Evolutionary conservation across 352 stramenopile species (phyloP), one percentile per base, ranked within the genome.

Genomic region (Pseudoperonospora humuli): DNA sequence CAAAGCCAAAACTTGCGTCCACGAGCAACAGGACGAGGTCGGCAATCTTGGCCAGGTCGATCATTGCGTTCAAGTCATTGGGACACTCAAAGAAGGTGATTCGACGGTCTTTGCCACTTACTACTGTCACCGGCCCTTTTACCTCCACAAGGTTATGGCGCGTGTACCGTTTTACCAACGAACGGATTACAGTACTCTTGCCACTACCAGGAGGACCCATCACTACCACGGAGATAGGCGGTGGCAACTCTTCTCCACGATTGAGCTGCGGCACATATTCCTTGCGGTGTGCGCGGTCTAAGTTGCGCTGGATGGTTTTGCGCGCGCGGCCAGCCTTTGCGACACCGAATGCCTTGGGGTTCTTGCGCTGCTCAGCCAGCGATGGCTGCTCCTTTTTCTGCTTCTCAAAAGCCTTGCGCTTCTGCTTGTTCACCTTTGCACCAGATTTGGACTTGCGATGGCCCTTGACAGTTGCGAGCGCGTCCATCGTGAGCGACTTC

Each of bases 1-100:
- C 97, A 62, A 99, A 99, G 7, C 97, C 97, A 57, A 99, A 99
- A 57, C 95, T 98, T n/a, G 95, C 96, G 81, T 99, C 96, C 26
- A 99, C 95, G 21, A 98, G 88, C 11, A 99, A 64, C 27, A 99
- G 61, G 14, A 99, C 96, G 4, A 99, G 71, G 61, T 99, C 97
- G 0, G 97, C 96, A 36, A 99, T 91, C 68, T 99, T 99, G 51
- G 95, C 95, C 53, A 98, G 70, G 72, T 99, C 96, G 34, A 95
- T 81, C 82, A 94, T 94, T 11, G 80, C 80, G 49, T 93, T 93
- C 17, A 95, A 55, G 50, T 95, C 93, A 62, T 97, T 97, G 5
- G 96, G 96, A 69, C 96, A 99, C 73, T 99, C 97, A 36, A 99
- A 89, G 45, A 99, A 96, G 3, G 97, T 99, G 46, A 99, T 90